These are phyloP conservation scores for Trypanosoma melophagium DNA, from an alignment of 208 protist species.

Conservation along the genomic window DNA sequence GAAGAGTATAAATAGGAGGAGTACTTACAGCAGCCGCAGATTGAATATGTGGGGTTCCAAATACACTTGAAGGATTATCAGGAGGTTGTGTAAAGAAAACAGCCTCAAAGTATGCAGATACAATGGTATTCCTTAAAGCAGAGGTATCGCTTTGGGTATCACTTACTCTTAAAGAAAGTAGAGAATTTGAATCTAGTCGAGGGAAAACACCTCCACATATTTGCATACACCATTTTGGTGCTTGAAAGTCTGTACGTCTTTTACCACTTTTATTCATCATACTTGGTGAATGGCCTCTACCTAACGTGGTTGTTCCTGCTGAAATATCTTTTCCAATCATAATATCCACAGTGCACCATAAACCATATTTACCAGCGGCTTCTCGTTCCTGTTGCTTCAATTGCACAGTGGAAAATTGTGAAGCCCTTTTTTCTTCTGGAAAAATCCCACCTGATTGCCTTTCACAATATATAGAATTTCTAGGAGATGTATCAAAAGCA, in stretches of 20 bases:
- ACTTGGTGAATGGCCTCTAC: not conserved
- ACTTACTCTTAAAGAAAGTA: not conserved
- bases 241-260: conserved; percentile 30
- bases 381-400: conserved; percentile 3
- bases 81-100: conserved; percentile 22
- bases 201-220: conserved; percentile 56
- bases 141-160: not conserved
- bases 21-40: not conserved
- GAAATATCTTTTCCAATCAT: conserved; percentile 13
- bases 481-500: not conserved
- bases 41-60: conserved; percentile 1
- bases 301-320: not conserved
- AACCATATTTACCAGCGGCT: conserved; percentile 31
- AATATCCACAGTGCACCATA: conserved; percentile 70
- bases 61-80: conserved; percentile 18
- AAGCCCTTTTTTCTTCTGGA: not conserved
- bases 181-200: not conserved
- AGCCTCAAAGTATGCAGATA: conserved; percentile 11
- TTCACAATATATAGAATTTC: not conserved
- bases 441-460: too few relatives aligned
- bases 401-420: not conserved
- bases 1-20: conserved; percentile 16
- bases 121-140: not conserved
- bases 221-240: conserved; percentile 69
- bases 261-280: conserved; percentile 41